phyloP scores from a whole-genome alignment of 2,329 filamentous ascomycete species.

The Hypoxylon sp. region DNA sequence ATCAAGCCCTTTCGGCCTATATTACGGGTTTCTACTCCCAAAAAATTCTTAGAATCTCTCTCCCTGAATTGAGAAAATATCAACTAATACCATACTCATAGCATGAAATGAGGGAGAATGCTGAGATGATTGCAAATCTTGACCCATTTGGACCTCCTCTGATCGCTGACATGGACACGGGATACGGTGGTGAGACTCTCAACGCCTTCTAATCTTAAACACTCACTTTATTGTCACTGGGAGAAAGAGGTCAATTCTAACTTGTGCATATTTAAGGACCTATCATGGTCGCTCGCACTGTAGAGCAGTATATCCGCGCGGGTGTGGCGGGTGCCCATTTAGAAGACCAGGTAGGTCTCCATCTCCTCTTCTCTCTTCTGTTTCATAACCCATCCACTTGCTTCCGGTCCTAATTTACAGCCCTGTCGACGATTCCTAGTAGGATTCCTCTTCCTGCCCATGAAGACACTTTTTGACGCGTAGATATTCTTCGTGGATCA shows the following conservation, averaged over 20 bases:
- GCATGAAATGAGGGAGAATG: slow-evolving; percentile 62
- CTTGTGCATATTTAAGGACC: slow-evolving; percentile 50
- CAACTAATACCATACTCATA: background rate
- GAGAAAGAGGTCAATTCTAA: slow-evolving; percentile 25
- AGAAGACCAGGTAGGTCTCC: slow-evolving; percentile 49
- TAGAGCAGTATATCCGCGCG: slow-evolving; percentile 67
- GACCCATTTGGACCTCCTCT: slow-evolving; percentile 62
- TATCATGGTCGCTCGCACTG: slow-evolving; percentile 58
- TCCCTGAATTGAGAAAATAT: background rate
- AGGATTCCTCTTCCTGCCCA: background rate
- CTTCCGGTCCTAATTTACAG: background rate
- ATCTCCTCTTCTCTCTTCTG: background rate
- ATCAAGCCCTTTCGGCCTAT: background rate
- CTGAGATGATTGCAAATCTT: slow-evolving; percentile 68
- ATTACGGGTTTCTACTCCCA: background rate
- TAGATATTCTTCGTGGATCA: background rate
- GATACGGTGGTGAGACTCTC: slow-evolving; percentile 63
- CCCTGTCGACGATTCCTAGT: background rate
- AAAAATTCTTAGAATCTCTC: background rate
- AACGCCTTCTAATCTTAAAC: background rate
- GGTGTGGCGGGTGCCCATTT: slow-evolving; percentile 62
- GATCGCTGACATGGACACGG: slow-evolving; percentile 69
- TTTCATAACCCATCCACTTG: background rate
- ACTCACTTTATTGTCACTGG: background rate
- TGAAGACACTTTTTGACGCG: background rate